phyloP scores from a whole-genome alignment of 257 asterid genomes.

The Leptodermis oblonga region DNA sequence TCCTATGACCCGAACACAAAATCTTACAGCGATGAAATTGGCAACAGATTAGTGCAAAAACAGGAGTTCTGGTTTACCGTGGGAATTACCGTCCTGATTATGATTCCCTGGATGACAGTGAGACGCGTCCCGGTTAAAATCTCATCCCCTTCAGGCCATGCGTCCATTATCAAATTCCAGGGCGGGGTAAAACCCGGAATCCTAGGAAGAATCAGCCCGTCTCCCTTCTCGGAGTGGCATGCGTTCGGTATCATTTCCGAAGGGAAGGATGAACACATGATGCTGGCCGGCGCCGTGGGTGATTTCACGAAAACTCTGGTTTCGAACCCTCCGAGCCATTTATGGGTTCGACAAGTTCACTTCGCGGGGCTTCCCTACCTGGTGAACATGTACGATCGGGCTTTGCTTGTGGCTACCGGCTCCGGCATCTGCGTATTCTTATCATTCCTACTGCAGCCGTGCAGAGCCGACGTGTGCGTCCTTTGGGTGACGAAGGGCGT shows the following conservation, averaged over 20 bases:
- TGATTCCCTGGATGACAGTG: conserved; percentile 54
- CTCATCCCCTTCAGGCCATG: conserved; percentile 69
- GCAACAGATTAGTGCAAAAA: conserved; percentile 24
- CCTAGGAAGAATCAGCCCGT: conserved; percentile 67
- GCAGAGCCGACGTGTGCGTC: conserved; percentile 46
- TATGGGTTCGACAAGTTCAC: conserved; percentile 64
- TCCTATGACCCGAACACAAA: conserved; percentile 45
- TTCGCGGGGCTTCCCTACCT: conserved; percentile 64
- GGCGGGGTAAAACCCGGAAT: conserved; percentile 61
- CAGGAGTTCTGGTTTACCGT: conserved; percentile 58
- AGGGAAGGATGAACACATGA: conserved; percentile 52
- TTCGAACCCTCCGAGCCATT: conserved; percentile 39
- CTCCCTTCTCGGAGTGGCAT: conserved; percentile 75
- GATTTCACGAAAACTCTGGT: conserved; percentile 62
- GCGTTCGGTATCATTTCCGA: conserved; percentile 73
- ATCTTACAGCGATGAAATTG: conserved; percentile 30
- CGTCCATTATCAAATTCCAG: conserved; percentile 52
- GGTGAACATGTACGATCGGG: conserved; percentile 53
- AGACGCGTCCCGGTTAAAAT: conserved; percentile 45
- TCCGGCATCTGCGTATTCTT: conserved; percentile 67
- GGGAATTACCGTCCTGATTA: conserved; percentile 34
- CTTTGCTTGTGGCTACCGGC: conserved; percentile 62
- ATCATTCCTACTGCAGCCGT: conserved; percentile 59
- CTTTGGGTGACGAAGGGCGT: conserved; percentile 71
- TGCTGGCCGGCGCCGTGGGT: conserved; percentile 75